Percentiles rank a stretch among this genome's conserved stretches.
Conservation (phyloP, 176 grass and related monocot genomes). For the Oropetium thomaeum region DNA sequence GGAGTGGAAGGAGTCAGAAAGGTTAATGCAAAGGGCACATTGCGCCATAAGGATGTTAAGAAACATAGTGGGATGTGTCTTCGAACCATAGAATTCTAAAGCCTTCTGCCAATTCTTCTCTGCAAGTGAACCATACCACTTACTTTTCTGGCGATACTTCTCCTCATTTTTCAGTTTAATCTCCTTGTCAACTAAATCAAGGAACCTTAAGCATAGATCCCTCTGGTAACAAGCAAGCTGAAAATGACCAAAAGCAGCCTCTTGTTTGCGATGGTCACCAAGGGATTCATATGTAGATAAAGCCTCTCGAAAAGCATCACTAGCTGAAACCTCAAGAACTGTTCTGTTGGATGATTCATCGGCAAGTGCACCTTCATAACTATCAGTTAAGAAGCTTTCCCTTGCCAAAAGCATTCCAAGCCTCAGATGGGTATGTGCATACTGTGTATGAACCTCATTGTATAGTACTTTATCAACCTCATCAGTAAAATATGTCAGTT, state of each 20-base stretch:
- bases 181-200: conserved; percentile 72
- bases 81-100: conserved; percentile 79
- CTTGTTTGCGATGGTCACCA: conserved; percentile 74
- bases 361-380: conserved; percentile 51
- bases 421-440: conserved; percentile 91
- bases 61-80: conserved; percentile 86
- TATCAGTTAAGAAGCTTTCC: conserved; percentile 68
- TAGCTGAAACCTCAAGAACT: conserved; percentile 65
- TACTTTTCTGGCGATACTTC: conserved; percentile 75
- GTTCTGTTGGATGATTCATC: conserved; percentile 62
- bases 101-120: conserved; percentile 91
- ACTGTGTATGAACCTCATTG: conserved; percentile 82
- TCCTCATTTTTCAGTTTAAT: conserved; percentile 71
- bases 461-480: conserved; percentile 51
- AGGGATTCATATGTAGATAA: conserved; percentile 85
- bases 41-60: conserved; percentile 86
- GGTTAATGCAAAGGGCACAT: conserved; percentile 55
- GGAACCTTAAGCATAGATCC: conserved; percentile 81
- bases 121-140: conserved; percentile 81
- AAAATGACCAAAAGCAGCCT: conserved; percentile 89
- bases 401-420: conserved; percentile 97
- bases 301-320: conserved; percentile 90
- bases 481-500: conserved; percentile 54
- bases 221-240: conserved; percentile 87
- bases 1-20: conserved; percentile 59